A percentile compares a stretch with the other conserved stretches of the same genome.
These are phyloP conservation scores for Cyclotella kingstonii DNA, from an alignment of 108 stramenopile genomes.

Conservation along the genomic window DNA sequence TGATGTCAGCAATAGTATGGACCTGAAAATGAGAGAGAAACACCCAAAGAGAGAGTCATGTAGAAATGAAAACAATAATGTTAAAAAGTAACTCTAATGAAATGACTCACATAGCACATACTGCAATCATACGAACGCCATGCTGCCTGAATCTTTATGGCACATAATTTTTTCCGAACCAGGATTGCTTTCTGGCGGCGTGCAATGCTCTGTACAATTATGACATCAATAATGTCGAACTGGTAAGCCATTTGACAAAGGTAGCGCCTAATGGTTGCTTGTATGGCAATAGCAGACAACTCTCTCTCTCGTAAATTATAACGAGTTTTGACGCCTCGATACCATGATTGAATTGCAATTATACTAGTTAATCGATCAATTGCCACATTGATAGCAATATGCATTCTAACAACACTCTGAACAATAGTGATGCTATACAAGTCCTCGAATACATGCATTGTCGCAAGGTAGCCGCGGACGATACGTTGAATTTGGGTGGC, in stretches of 20 bases:
- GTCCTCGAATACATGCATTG: constrained; percentile 57
- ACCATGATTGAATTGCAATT: constrained; percentile 49
- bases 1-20: constrained; percentile 19
- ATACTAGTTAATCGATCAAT: constrained; percentile 39
- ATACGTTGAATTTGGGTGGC: constrained; percentile 73
- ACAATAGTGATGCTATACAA: constrained; percentile 62
- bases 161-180: constrained; percentile 9
- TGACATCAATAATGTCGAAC: constrained; percentile 59
- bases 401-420: constrained; percentile 59
- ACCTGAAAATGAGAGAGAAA: neutral
- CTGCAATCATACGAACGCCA: constrained; percentile 30
- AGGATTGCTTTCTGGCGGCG: constrained; percentile 44
- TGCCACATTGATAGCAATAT: constrained; percentile 41
- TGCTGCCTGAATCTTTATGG: constrained; percentile 22
- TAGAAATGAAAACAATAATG: neutral
- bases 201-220: constrained; percentile 66
- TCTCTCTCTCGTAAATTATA: constrained; percentile 18
- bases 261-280: constrained; percentile 55
- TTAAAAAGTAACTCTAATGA: too few relatives aligned
- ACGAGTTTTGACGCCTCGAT: constrained; percentile 47
- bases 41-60: neutral
- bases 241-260: constrained; percentile 48
- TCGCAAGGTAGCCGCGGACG: constrained; percentile 64
- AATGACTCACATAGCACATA: constrained; percentile 21
- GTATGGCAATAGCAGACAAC: constrained; percentile 53